Percentiles rank a stretch among this genome's conserved stretches.
Conservation (phyloP, 495 filamentous ascomycete species). For the Hypoxylon perforatum region DNA sequence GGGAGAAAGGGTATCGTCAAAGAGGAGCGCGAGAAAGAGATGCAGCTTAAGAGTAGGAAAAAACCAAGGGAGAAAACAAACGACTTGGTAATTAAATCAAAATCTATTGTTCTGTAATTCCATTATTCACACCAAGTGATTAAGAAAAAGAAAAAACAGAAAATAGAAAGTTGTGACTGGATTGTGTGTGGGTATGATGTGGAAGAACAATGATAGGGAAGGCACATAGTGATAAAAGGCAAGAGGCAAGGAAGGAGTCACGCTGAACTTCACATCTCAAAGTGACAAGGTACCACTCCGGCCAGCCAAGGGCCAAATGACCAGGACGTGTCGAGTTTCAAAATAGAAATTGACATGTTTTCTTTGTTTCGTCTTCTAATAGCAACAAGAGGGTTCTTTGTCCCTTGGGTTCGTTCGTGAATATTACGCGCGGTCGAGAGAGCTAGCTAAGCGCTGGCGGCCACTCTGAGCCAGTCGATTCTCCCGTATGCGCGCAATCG, state of each 20-base stretch:
- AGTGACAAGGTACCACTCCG: background rate
- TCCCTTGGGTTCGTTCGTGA: constrained; percentile 26
- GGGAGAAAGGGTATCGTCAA: constrained; percentile 21
- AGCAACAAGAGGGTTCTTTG: constrained; percentile 36
- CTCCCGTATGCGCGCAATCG: constrained; percentile 24
- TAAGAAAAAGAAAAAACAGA: constrained; percentile 20
- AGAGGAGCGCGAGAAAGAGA: constrained; percentile 32
- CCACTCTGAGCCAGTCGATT: constrained; percentile 40
- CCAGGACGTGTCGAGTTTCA: constrained; percentile 33
- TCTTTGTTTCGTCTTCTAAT: constrained; percentile 38
- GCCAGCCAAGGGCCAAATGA: constrained; percentile 28
- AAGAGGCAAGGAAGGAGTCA: constrained; percentile 12
- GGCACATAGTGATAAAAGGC: constrained; percentile 31
- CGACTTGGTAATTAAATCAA: constrained; percentile 29
- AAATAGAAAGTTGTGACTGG: constrained; percentile 12
- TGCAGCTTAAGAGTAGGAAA: constrained; percentile 9
- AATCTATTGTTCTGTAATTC: constrained; percentile 32
- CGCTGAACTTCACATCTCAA: constrained; percentile 19
- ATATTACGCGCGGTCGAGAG: constrained; percentile 40
- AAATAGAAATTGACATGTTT: constrained; percentile 30
- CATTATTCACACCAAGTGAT: constrained; percentile 27
- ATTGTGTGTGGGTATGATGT: constrained; percentile 12
- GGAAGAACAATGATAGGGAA: constrained; percentile 24
- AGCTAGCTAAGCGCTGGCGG: constrained; percentile 37
- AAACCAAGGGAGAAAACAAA: constrained; percentile 2